A percentile compares a stretch with the other conserved stretches of the same genome.
Conservation (phyloP, 176 grass and related monocot species). For the Pontederia crassipes region DNA sequence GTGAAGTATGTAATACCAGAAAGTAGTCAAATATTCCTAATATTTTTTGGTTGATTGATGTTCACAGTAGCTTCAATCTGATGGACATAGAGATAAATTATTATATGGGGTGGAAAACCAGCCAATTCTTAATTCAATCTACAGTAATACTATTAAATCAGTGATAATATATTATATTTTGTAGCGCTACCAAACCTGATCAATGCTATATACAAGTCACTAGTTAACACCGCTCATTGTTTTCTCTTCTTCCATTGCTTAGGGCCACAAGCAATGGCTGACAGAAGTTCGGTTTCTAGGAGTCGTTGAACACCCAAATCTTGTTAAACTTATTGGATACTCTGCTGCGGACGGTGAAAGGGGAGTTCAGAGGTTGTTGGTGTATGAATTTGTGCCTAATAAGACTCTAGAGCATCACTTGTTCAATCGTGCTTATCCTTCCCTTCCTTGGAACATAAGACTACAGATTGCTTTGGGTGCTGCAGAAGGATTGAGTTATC, state of each 20-base stretch:
- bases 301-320: constrained; percentile 17
- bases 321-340: constrained; percentile 13
- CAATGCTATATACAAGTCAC: too few species aligned
- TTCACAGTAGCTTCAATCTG: too few species aligned
- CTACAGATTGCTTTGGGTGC: constrained; percentile 7
- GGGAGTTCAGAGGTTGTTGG: constrained; percentile 3
- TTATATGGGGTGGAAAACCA: too few species aligned
- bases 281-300: constrained; percentile 14
- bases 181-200: too few species aligned
- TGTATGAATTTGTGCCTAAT: constrained; percentile 15
- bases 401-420: constrained; percentile 9
- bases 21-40: too few species aligned
- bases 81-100: too few species aligned
- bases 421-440: constrained; percentile 5
- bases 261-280: constrained; percentile 18
- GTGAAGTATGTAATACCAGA: too few species aligned
- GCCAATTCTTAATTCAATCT: too few species aligned
- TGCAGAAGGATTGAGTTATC: constrained; percentile 6
- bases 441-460: constrained; percentile 5
- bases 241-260: not conserved
- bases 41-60: too few species aligned
- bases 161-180: too few species aligned
- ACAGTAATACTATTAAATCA: too few species aligned
- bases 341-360: constrained; percentile 8
- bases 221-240: not conserved